Evolutionary conservation across 2,329 filamentous ascomycete species (phyloP).

Genomic region (Trichoderma sp.): DNA sequence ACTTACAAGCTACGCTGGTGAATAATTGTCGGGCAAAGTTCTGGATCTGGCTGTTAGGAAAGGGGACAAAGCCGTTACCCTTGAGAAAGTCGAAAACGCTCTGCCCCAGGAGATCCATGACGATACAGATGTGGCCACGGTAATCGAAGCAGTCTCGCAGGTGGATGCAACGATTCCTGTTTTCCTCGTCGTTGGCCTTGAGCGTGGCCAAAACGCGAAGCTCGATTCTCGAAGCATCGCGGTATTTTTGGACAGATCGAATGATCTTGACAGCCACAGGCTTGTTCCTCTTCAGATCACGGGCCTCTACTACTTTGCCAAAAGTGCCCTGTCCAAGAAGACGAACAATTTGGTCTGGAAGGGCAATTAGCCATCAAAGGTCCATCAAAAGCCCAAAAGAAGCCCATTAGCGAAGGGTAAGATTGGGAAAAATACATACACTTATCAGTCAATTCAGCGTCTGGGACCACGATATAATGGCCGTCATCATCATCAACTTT

Average conservation of each 20-base stretch:
- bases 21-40: slow-evolving; percentile 93
- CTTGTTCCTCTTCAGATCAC: slow-evolving; percentile 75
- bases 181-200: slow-evolving; percentile 85
- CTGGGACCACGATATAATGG: slow-evolving; percentile 90
- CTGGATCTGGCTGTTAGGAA: slow-evolving; percentile 98
- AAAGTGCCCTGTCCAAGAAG: slow-evolving; percentile 96
- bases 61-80: slow-evolving; percentile 90
- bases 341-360: slow-evolving; percentile 79
- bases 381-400: background rate
- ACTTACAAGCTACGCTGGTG: slow-evolving; percentile 96
- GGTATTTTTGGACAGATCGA: slow-evolving; percentile 95
- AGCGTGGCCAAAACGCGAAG: slow-evolving; percentile 89
- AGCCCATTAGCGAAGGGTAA: background rate
- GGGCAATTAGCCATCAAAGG: background rate
- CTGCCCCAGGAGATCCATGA: slow-evolving; percentile 78
- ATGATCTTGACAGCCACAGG: slow-evolving; percentile 96
- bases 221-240: slow-evolving; percentile 93
- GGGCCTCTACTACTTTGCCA: slow-evolving; percentile 94
- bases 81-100: slow-evolving; percentile 99
- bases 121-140: slow-evolving; percentile 90
- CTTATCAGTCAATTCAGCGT: slow-evolving; percentile 81
- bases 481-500: slow-evolving; percentile 96
- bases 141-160: slow-evolving; percentile 96
- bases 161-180: slow-evolving; percentile 96
- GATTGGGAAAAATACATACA: slow-evolving; percentile 63